These are phyloP conservation scores for Bryoerythrophyllum caledonicum DNA, from an alignment of 225 moss, liverwort and hornwort species.

Conservation along the genomic window DNA sequence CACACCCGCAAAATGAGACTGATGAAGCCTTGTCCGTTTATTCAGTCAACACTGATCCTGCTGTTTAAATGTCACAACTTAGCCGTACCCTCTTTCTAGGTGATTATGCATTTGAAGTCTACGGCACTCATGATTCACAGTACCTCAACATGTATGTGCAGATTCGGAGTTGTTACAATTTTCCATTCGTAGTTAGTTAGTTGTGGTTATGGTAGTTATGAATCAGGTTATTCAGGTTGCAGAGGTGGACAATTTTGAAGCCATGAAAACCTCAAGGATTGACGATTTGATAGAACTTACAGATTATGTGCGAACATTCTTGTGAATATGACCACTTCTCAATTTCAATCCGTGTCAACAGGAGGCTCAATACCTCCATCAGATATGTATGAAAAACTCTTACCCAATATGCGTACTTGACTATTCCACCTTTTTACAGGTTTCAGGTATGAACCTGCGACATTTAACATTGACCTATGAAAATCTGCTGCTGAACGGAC, in stretches of 20 bases:
- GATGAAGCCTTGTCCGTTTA: slow-evolving; percentile 15
- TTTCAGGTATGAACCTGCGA: neutral
- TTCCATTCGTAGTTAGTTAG: neutral
- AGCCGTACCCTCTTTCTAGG: neutral
- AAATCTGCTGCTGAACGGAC: slow-evolving; percentile 7
- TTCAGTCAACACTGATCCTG: slow-evolving; percentile 19
- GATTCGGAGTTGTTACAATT: neutral
- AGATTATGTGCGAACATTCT: neutral
- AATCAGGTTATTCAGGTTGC: neutral
- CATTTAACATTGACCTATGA: neutral
- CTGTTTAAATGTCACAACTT: slow-evolving; percentile 1
- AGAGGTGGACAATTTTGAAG: neutral
- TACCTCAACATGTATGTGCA: neutral
- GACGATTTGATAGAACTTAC: neutral
- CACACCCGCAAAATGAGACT: slow-evolving; percentile 27
- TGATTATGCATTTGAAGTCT: neutral
- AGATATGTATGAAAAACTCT: neutral
- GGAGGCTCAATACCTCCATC: neutral
- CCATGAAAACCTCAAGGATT: neutral
- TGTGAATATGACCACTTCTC: neutral
- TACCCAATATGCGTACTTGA: neutral
- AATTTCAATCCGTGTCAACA: neutral
- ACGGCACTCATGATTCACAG: neutral
- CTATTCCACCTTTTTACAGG: neutral
- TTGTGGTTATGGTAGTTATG: neutral